Conservation (phyloP, 2,329 filamentous ascomycete genomes). For the Dothideomycetes sp. region DNA sequence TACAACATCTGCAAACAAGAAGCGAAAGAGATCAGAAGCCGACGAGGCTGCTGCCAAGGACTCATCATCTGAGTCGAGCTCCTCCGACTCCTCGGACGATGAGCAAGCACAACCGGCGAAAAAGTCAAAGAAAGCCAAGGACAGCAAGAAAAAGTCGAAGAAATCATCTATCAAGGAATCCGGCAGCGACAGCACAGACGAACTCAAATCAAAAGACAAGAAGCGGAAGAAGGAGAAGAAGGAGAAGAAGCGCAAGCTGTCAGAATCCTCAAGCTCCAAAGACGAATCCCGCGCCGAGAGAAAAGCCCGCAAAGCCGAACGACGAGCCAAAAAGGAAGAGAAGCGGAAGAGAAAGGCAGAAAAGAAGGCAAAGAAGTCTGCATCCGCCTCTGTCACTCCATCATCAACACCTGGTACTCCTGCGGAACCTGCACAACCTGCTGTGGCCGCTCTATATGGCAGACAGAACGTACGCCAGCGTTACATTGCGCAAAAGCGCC, state of each 20-base stretch:
- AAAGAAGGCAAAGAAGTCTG: conserved; percentile 30
- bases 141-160: conserved; percentile 30
- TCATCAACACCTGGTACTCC: conserved; percentile 3
- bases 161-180: conserved; percentile 23
- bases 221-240: conserved; percentile 27
- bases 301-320: conserved; percentile 35
- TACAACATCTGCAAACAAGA: conserved; percentile 25
- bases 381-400: conserved; percentile 12
- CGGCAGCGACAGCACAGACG: conserved; percentile 16
- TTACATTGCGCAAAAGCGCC: conserved; percentile 81
- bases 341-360: conserved; percentile 38
- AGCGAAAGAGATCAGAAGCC: conserved; percentile 11
- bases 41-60: conserved; percentile 25
- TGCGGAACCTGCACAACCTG: conserved; percentile 8
- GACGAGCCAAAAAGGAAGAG: conserved; percentile 41
- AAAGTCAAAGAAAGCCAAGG: conserved; percentile 21
- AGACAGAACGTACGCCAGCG: conserved; percentile 68
- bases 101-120: conserved; percentile 19
- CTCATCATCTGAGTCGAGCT: background rate
- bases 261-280: conserved; percentile 9
- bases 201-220: conserved; percentile 15
- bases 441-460: conserved; percentile 19
- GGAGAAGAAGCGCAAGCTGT: conserved; percentile 19
- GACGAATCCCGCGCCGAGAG: conserved; percentile 18
- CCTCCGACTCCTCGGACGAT: conserved; percentile 17